Base-by-base conservation (phyloP, 306 rosid genomes). In the Trifolium subterraneum region DNA sequence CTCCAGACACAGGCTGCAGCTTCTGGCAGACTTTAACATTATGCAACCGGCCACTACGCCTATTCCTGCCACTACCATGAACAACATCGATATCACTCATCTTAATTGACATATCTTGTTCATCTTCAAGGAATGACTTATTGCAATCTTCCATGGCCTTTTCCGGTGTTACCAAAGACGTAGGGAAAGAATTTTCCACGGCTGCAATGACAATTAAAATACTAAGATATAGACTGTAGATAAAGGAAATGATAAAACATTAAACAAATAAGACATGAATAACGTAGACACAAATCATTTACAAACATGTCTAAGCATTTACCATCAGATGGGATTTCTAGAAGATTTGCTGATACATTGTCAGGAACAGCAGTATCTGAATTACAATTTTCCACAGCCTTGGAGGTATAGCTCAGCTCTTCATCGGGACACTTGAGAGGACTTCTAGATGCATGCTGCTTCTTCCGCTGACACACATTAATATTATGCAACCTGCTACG, bases 401-500 rank as follows among this genome's bases (percentile, higher is more conserved):
- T 29, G 4, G 41, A 60, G 65, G 65, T 14, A 29, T 39, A 29
- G 41, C 20, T 60, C 19, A 1, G 42, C 1, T 14, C 22, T 60
- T 15, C 10, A 60, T 29, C 0, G 31, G 65, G 39, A 23, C 15
- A 19, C 41, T 60, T 29, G 42, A 0, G 12, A 60, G 20, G 7
- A 60, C 20, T 6, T 60, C 42, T 2, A 29, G 41, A 60, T 1
- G 20, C 19, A 60, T 5, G 38, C 6, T 29, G 41, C 31, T 27
- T 27, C 31, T 27, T 27, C 31, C 4, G 31, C 41, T 14, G 65
- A 59, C 6, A 59, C 2, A 15, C 65, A 1, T 59, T 51, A 13
- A 79, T 62, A 65, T 72, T 74, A 47, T 6, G 75, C 47, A 78
- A 75, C 35, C 66, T 73, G 11, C 65, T 62, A 59, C 78, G 31